Conservation (phyloP, 2,329 filamentous ascomycete genomes). For the Fusarium nodosum region DNA sequence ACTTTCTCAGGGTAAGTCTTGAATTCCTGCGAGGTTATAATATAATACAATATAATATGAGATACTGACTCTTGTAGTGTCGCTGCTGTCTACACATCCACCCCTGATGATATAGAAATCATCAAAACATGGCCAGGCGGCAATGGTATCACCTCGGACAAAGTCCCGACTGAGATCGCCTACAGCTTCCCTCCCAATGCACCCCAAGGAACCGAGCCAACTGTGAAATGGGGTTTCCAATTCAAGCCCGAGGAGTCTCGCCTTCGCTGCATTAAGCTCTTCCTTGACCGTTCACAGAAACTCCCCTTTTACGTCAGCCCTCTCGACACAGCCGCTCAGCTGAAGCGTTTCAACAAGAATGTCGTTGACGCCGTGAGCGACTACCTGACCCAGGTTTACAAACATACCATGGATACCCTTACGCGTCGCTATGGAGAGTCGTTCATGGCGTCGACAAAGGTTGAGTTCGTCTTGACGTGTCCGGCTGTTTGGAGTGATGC, state of each 20-base stretch:
- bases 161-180: constrained; percentile 85
- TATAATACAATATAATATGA: neutral
- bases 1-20: constrained; percentile 79
- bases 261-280: constrained; percentile 86
- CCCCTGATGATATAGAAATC: constrained; percentile 83
- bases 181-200: constrained; percentile 60
- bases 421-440: constrained; percentile 80
- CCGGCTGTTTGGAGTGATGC: constrained; percentile 88
- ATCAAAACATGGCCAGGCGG: constrained; percentile 89
- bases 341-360: constrained; percentile 80
- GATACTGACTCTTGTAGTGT: constrained; percentile 57
- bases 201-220: constrained; percentile 59
- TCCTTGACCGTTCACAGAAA: constrained; percentile 84
- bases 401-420: constrained; percentile 83
- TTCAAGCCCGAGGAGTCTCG: constrained; percentile 82
- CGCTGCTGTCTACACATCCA: constrained; percentile 79
- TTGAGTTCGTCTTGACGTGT: constrained; percentile 84
- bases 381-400: constrained; percentile 81
- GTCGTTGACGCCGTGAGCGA: constrained; percentile 84
- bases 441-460: constrained; percentile 81
- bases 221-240: constrained; percentile 83
- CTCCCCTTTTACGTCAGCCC: constrained; percentile 84
- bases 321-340: constrained; percentile 80
- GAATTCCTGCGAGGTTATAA: neutral
- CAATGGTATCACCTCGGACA: constrained; percentile 89